Evolutionary conservation across 2,329 filamentous ascomycete genomes (phyloP).

Genomic region (Elsinoe ampelina): DNA sequence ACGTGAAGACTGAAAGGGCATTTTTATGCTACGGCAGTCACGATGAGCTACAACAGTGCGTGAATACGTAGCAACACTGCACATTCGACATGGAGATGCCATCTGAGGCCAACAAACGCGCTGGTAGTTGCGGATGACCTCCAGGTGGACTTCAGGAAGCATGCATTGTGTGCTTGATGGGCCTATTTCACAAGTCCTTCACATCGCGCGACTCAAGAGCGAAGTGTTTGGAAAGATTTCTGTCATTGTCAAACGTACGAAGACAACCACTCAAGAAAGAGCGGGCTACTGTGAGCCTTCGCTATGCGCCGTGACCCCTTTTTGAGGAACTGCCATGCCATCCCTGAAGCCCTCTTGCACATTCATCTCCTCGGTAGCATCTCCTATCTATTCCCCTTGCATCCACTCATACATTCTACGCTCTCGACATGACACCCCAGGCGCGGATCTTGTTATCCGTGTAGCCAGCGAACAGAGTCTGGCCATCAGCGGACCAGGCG

Average conservation of each 20-base stretch:
- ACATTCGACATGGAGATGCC: too few relatives aligned
- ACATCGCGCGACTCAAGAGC: too few relatives aligned
- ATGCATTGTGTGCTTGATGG: too few relatives aligned
- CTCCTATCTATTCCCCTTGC: conserved; percentile 16
- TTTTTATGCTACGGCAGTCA: neutral
- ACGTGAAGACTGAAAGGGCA: neutral
- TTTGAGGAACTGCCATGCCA: conserved; percentile 6
- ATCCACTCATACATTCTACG: conserved; percentile 22
- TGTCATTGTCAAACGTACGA: conserved; percentile 8
- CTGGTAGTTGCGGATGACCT: too few relatives aligned
- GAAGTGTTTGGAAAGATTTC: neutral
- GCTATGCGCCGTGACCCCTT: conserved; percentile 14
- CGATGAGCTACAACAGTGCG: too few relatives aligned
- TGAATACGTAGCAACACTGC: too few relatives aligned
- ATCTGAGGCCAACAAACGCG: too few relatives aligned
- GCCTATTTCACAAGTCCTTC: too few relatives aligned
- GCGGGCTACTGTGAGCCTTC: conserved; percentile 5
- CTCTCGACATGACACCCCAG: conserved; percentile 95
- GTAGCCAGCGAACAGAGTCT: conserved; percentile 99
- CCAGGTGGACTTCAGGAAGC: too few relatives aligned
- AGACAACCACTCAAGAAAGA: conserved; percentile 5
- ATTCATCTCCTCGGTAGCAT: neutral
- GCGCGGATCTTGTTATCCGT: conserved; percentile 99
- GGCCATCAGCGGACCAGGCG: conserved; percentile 96
- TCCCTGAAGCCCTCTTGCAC: conserved; percentile 8